Conservation (phyloP, 371 early-diverging fungal species). For the Encephalitozoon hellem region DNA sequence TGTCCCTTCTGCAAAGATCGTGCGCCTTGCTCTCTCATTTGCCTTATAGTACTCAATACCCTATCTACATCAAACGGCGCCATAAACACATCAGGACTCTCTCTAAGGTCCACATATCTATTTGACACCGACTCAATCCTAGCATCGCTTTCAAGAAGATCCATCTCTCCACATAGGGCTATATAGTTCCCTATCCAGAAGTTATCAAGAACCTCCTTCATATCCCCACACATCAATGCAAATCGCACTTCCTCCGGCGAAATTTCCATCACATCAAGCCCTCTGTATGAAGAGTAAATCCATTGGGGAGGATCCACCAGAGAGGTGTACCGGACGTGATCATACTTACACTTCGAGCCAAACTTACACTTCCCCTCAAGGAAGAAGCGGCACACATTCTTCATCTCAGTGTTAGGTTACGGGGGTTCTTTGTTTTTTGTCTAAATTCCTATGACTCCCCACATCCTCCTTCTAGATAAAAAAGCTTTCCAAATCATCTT, state of each 20-base stretch:
- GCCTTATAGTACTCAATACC: neutral
- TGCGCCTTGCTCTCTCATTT: neutral
- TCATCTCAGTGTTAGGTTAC: constrained; percentile 25
- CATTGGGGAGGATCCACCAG: constrained; percentile 50
- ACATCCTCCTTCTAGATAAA: neutral
- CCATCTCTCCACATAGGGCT: neutral
- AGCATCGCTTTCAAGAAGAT: neutral
- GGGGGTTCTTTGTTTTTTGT: constrained; percentile 8
- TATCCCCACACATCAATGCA: constrained; percentile 9
- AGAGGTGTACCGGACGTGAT: constrained; percentile 19
- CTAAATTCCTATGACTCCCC: neutral
- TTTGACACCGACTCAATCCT: neutral
- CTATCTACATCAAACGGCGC: constrained; percentile 25
- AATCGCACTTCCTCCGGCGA: constrained; percentile 22
- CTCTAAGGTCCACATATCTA: constrained; percentile 18
- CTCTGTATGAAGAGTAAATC: constrained; percentile 17
- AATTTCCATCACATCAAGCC: constrained; percentile 16
- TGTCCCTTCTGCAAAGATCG: neutral
- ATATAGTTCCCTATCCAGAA: constrained; percentile 20
- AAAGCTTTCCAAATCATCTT: neutral
- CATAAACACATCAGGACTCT: constrained; percentile 23
- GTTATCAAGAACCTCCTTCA: constrained; percentile 9
- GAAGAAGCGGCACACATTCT: constrained; percentile 39
- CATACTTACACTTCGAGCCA: constrained; percentile 40
- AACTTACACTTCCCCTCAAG: constrained; percentile 43